Evolutionary conservation across 805 yeast genomes (phyloP).

Genomic region (Trichomonascus vanleenenianus): DNA sequence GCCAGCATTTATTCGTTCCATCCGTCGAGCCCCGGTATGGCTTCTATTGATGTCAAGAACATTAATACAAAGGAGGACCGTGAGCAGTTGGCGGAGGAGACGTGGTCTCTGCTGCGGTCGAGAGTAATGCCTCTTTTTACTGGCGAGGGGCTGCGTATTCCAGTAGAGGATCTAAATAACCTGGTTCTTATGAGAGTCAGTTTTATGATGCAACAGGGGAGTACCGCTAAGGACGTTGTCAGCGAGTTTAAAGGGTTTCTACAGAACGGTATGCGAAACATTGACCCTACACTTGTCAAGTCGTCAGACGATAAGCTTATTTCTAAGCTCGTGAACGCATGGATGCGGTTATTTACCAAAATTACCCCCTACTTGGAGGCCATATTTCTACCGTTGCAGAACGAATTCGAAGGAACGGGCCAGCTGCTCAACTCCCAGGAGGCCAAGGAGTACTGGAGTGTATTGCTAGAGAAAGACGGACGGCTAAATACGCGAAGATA

Average conservation of each 20-base stretch:
- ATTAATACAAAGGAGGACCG: conserved; percentile 26
- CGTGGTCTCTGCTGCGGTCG: conserved; percentile 42
- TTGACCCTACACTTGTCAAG: conserved; percentile 7
- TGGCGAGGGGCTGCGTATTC: conserved; percentile 41
- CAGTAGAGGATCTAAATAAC: conserved; percentile 51
- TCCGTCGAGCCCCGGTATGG: conserved; percentile 29
- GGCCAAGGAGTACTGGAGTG: conserved; percentile 31
- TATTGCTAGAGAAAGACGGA: conserved; percentile 17
- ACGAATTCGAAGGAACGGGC: conserved; percentile 40
- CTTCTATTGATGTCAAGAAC: conserved; percentile 25
- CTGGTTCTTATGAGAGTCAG: conserved; percentile 36
- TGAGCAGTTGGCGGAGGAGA: conserved; percentile 35
- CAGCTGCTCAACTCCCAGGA: conserved; percentile 32
- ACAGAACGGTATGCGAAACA: conserved; percentile 32
- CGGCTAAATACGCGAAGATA: conserved; percentile 22
- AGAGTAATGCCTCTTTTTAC: conserved; percentile 40
- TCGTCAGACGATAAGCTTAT: conserved; percentile 24
- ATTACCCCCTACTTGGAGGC: conserved; percentile 54
- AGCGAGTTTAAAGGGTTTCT: conserved; percentile 41
- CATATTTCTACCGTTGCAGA: conserved; percentile 51
- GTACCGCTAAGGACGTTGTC: conserved; percentile 32
- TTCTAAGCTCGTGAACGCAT: conserved; percentile 33
- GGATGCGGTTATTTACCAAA: conserved; percentile 51
- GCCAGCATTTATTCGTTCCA: conserved; percentile 36
- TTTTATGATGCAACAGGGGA: conserved; percentile 32